These are phyloP conservation scores for Rhodotorula paludigena DNA, from an alignment of 768 basidiomycete species.

Conservation along the genomic window DNA sequence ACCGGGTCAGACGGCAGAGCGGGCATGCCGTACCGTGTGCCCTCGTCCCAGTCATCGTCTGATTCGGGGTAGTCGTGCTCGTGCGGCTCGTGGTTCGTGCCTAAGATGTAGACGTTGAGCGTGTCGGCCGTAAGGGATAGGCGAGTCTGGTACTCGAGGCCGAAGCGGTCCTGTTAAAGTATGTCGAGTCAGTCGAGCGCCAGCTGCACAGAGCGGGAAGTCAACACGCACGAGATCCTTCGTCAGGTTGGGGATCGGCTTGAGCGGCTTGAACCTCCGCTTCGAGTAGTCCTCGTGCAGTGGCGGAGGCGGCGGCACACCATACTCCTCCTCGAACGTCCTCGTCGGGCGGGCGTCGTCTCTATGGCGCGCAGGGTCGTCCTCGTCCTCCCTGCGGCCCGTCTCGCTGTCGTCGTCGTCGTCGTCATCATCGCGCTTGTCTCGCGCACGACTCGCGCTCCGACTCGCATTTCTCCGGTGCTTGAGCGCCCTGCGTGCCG, in stretches of 20 bases:
- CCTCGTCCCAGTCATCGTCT: background rate
- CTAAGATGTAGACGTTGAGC: conserved; percentile 32
- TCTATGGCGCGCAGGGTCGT: background rate
- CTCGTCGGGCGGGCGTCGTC: background rate
- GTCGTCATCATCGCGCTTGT: background rate
- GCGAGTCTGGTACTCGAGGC: conserved; percentile 15
- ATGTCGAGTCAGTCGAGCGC: background rate
- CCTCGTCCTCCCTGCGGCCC: background rate
- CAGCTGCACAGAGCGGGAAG: background rate
- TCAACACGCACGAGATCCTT: background rate
- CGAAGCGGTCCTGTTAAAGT: background rate
- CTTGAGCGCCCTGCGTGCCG: conserved; percentile 8
- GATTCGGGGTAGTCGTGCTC: background rate
- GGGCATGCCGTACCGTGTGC: background rate
- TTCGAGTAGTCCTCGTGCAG: background rate
- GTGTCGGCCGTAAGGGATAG: conserved; percentile 14
- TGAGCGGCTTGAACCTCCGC: background rate
- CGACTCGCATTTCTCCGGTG: background rate
- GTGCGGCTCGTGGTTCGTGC: background rate
- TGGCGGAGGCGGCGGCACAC: conserved; percentile 23
- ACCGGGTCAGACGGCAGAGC: conserved; percentile 26
- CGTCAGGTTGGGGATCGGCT: background rate
- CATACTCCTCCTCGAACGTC: conserved; percentile 14
- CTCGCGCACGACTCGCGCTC: background rate
- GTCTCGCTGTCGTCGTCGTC: no score